Base-by-base conservation (phyloP, 768 basidiomycete species). In the Amanita pallidorosea region DNA sequence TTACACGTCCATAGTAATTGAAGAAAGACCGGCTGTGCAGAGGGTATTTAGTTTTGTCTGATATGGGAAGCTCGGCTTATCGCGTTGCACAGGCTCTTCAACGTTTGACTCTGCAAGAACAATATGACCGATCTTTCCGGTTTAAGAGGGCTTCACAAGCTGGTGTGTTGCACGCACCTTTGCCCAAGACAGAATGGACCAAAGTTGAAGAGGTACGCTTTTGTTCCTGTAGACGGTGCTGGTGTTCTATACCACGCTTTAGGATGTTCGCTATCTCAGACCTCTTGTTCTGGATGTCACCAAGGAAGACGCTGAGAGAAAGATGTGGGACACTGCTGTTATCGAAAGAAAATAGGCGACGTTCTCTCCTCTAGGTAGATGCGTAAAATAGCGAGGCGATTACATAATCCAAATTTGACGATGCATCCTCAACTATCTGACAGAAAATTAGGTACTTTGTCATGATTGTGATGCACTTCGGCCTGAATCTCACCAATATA, bases 251-350 rank as follows among this genome's bases (percentile, higher is more conserved):
- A 51, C 53, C 29, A 54, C 54, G 54, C 52, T 15, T 23, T 67
- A 97, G 95, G 95, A 98, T 65, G 66, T 77, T 55, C 88, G 92
- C 53, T 98, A 96, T 77, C 81, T 98, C 59, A 76, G 73, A 55
- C 85, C 88, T 25, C 78, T 85, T 64, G 79, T 98, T 36, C 57
- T 72, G 53, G 77, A 83, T 38, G 85, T 95, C 55, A 69, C 70
- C 58, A 74, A 73, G 56, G 94, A 97, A 70, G 74, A 85, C 36
- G 65, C 70, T 25, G 95, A 97, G 74, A 79, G 92, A 59, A 64
- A 59, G 31, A 71, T 73, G 52, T 96, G 89, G 89, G 93, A 98
- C 71, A 82, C 71, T 53, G 68, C 88, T 64, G 70, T 72, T 20
- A 80, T 95, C 42, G 70, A 75, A 62, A 77, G 79, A 70, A 85